phyloP scores from a whole-genome alignment of 768 basidiomycete genomes.

The Phallus indusiatus region DNA sequence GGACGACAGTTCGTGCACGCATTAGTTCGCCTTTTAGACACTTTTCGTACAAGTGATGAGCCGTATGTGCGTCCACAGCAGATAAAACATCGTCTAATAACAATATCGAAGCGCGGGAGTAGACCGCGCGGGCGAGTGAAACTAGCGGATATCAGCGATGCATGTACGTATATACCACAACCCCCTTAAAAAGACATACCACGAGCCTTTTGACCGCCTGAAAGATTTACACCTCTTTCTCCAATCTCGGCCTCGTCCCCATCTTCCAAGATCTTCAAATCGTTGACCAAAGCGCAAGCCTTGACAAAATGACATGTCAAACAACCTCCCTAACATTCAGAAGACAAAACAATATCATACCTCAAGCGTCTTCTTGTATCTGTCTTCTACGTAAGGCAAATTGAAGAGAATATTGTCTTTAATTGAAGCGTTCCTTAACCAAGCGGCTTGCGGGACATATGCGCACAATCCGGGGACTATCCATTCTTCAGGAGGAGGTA shows the following conservation, averaged over 20 bases:
- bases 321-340: slow-evolving; percentile 20
- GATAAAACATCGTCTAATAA: slow-evolving; percentile 76
- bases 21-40: slow-evolving; percentile 76
- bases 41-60: slow-evolving; percentile 69
- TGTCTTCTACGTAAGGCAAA: slow-evolving; percentile 59
- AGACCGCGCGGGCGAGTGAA: slow-evolving; percentile 27
- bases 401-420: slow-evolving; percentile 76
- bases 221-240: slow-evolving; percentile 64
- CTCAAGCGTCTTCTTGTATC: slow-evolving; percentile 72
- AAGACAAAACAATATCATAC: slow-evolving; percentile 26
- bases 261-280: slow-evolving; percentile 77
- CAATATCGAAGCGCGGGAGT: slow-evolving; percentile 70
- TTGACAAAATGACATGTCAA: slow-evolving; percentile 16
- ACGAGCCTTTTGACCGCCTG: slow-evolving; percentile 46
- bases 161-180: too few species aligned
- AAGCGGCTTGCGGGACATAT: slow-evolving; percentile 56
- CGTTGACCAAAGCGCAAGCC: slow-evolving; percentile 55
- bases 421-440: slow-evolving; percentile 29
- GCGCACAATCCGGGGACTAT: slow-evolving; percentile 70
- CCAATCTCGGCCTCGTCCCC: slow-evolving; percentile 85
- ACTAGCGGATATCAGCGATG: slow-evolving; percentile 8
- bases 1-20: slow-evolving; percentile 68
- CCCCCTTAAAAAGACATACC: slow-evolving; percentile 12
- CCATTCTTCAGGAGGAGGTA: slow-evolving; percentile 54
- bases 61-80: slow-evolving; percentile 77